These are phyloP conservation scores for Ilyonectria mors-panacis DNA, from an alignment of 2,329 filamentous ascomycete genomes.

Conservation along the genomic window DNA sequence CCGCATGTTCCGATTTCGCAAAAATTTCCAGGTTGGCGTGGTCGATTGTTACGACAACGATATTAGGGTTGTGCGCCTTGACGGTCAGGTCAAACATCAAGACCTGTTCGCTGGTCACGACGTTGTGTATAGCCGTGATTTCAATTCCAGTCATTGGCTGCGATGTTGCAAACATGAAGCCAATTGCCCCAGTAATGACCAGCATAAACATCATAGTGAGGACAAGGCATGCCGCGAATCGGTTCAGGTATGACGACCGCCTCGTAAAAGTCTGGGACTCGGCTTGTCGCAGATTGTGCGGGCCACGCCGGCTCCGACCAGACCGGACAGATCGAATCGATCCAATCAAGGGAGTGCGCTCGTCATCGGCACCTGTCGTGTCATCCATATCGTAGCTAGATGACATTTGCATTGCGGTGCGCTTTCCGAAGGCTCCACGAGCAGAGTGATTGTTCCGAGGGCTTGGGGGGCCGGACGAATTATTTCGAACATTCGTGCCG, in stretches of 20 bases:
- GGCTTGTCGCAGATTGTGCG: constrained; percentile 75
- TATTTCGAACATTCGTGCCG: constrained; percentile 69
- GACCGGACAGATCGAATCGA: constrained; percentile 71
- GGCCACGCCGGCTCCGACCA: constrained; percentile 70
- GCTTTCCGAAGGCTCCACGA: constrained; percentile 58
- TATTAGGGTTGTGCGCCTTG: constrained; percentile 91
- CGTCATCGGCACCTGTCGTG: constrained; percentile 83
- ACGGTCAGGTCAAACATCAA: constrained; percentile 95
- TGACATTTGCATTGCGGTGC: constrained; percentile 72
- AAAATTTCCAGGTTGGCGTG: constrained; percentile 94
- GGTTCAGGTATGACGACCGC: constrained; percentile 74
- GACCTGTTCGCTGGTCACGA: constrained; percentile 94
- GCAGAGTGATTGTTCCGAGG: constrained; percentile 69
- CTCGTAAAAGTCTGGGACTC: constrained; percentile 80
- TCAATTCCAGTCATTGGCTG: constrained; percentile 86
- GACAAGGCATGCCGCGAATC: constrained; percentile 89
- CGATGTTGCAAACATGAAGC: constrained; percentile 92
- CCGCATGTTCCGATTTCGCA: constrained; percentile 91
- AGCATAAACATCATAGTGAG: constrained; percentile 86
- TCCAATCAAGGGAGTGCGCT: constrained; percentile 84
- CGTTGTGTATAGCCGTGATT: constrained; percentile 86
- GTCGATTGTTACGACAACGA: constrained; percentile 88
- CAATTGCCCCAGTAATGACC: constrained; percentile 86
- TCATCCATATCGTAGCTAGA: constrained; percentile 86
- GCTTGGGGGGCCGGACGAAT: constrained; percentile 79